A percentile compares a stretch with the other conserved stretches of the same genome.
These are phyloP conservation scores for Epithemia pelagica DNA, from an alignment of 108 stramenopile species.

Conservation along the genomic window DNA sequence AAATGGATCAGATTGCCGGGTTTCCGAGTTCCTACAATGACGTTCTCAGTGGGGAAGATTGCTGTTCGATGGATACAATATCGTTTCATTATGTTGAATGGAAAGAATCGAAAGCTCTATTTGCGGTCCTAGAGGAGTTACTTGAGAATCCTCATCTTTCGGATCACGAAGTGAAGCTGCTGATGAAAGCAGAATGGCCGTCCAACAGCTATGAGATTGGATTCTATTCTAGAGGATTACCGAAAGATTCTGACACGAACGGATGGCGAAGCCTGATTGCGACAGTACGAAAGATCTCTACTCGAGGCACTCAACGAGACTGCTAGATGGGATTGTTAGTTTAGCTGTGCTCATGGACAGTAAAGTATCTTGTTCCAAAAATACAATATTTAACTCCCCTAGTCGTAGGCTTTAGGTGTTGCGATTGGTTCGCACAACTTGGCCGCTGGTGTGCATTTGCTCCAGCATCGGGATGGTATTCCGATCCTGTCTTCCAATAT, in stretches of 20 bases:
- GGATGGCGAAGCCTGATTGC: constrained; percentile 31
- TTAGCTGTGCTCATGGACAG: no score
- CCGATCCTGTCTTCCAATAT: constrained; percentile 35
- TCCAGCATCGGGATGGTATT: constrained; percentile 17
- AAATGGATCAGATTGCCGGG: constrained; percentile 3
- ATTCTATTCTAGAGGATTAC: constrained; percentile 54
- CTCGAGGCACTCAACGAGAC: constrained; percentile 31
- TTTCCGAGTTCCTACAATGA: constrained; percentile 39
- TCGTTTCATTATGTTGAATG: constrained; percentile 89
- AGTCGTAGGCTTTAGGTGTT: no score
- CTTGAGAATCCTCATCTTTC: constrained; percentile 50
- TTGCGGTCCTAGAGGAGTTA: constrained; percentile 48
- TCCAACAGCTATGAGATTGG: constrained; percentile 46
- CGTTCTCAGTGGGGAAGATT: constrained; percentile 39
- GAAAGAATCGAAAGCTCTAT: constrained; percentile 58
- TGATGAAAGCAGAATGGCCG: constrained; percentile 67
- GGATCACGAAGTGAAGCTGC: constrained; percentile 48
- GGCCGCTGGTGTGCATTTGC: constrained; percentile 5
- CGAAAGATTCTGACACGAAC: constrained; percentile 24
- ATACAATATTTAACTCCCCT: no score
- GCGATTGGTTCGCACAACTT: not conserved
- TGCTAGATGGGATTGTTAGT: constrained; percentile 33
- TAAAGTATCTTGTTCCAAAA: no score
- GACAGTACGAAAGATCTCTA: constrained; percentile 33
- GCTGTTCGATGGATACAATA: constrained; percentile 65